A percentile compares a stretch with the other conserved stretches of the same genome.
Evolutionary conservation across 2,329 filamentous ascomycete species (phyloP).

Genomic region (Geosmithia putterillii): DNA sequence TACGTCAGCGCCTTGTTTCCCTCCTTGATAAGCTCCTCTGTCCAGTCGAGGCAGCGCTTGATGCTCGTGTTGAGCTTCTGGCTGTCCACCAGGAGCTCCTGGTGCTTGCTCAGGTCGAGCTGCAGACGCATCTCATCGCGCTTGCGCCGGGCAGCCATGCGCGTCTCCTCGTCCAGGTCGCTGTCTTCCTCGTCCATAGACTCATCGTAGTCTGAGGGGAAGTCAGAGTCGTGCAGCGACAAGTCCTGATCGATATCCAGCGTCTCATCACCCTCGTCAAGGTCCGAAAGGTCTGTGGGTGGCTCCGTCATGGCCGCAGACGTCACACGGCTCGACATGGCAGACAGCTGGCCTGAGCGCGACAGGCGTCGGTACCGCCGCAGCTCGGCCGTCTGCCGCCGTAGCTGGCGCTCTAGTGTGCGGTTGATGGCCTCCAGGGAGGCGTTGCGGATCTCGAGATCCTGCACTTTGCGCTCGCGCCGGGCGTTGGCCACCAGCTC

Average conservation of each 20-base stretch:
- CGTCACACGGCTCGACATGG: constrained; percentile 26
- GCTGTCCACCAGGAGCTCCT: constrained; percentile 76
- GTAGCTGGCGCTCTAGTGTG: constrained; percentile 78
- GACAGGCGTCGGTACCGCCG: constrained; percentile 79
- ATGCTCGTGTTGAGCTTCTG: constrained; percentile 94
- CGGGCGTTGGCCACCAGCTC: constrained; percentile 81
- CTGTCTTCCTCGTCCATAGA: constrained; percentile 22
- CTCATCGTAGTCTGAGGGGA: constrained; percentile 25
- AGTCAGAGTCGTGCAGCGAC: constrained; percentile 39
- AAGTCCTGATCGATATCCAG: constrained; percentile 30
- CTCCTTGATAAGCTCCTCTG: constrained; percentile 81
- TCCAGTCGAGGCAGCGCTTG: constrained; percentile 78
- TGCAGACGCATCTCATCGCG: constrained; percentile 75
- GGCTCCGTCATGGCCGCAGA: constrained; percentile 29
- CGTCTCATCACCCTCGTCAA: constrained; percentile 35
- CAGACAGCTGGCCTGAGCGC: constrained; percentile 62
- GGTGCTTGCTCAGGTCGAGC: constrained; percentile 77
- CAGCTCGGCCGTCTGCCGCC: constrained; percentile 81
- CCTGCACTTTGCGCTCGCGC: constrained; percentile 86
- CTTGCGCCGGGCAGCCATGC: constrained; percentile 34
- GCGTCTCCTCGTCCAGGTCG: constrained; percentile 16
- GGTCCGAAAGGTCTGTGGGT: constrained; percentile 33
- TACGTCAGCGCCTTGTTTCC: constrained; percentile 81
- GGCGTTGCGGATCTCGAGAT: constrained; percentile 92
- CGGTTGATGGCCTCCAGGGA: constrained; percentile 92